These are phyloP conservation scores for Yamadazyma insecticola DNA, from an alignment of 805 yeast genomes.

Conservation along the genomic window DNA sequence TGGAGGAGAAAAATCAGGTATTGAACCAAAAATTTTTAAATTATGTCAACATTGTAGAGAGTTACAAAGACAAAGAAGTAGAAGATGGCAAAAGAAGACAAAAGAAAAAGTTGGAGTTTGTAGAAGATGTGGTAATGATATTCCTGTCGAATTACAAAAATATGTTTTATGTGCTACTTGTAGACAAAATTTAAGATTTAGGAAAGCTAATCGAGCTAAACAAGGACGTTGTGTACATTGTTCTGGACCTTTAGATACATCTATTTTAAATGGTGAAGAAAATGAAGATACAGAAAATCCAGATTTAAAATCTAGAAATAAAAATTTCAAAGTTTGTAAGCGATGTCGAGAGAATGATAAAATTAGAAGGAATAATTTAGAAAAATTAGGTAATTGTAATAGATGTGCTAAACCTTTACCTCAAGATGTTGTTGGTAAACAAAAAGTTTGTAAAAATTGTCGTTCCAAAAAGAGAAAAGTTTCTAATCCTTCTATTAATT, in stretches of 20 bases:
- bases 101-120: conserved; percentile 60
- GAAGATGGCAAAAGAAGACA: conserved; percentile 62
- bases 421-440: conserved; percentile 44
- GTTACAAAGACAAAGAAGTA: conserved; percentile 55
- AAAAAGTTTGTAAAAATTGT: conserved; percentile 54
- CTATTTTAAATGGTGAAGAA: conserved; percentile 28
- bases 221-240: conserved; percentile 69
- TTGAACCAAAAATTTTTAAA: conserved; percentile 43
- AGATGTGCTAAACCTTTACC: conserved; percentile 52
- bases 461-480: conserved; percentile 51
- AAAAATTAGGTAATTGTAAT: conserved; percentile 56
- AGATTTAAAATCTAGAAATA: conserved; percentile 6
- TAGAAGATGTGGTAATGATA: conserved; percentile 55
- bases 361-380: conserved; percentile 51
- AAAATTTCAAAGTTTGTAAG: conserved; percentile 57
- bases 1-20: conserved; percentile 22
- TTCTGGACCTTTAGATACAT: conserved; percentile 48
- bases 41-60: conserved; percentile 63
- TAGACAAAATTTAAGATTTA: conserved; percentile 47
- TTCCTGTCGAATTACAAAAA: conserved; percentile 46
- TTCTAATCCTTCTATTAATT: neutral
- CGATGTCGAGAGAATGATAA: conserved; percentile 62
- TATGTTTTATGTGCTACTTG: conserved; percentile 61
- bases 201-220: conserved; percentile 56
- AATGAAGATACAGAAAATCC: conserved; percentile 4